Evolutionary conservation across 2,329 filamentous ascomycete genomes (phyloP).

Genomic region (Magnaporthales sp.): DNA sequence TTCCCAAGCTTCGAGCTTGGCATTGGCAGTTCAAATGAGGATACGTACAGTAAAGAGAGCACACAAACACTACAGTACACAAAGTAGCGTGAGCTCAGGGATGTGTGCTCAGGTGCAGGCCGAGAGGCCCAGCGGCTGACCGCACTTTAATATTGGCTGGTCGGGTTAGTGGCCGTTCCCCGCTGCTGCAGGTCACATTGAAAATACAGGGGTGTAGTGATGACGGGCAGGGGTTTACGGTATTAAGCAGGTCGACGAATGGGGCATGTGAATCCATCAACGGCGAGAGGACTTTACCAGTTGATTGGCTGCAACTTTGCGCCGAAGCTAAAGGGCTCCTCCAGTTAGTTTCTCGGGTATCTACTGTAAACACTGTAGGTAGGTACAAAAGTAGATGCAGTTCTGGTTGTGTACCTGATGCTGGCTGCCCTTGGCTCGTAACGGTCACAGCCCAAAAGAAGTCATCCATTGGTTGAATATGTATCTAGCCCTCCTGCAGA

Average conservation of each 20-base stretch:
- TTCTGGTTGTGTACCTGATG: background rate
- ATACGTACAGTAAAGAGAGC: no score
- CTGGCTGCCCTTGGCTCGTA: background rate
- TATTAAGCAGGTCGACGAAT: background rate
- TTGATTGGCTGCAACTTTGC: background rate
- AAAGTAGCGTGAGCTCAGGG: background rate
- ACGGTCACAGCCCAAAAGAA: background rate
- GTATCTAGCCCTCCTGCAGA: background rate
- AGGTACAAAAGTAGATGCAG: background rate
- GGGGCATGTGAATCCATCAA: background rate
- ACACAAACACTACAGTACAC: no score
- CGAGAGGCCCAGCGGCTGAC: conserved; percentile 33
- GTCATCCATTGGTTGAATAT: no score
- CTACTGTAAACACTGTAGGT: no score
- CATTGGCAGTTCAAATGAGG: background rate
- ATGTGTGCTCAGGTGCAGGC: background rate
- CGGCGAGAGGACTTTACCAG: background rate
- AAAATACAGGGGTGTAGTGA: background rate
- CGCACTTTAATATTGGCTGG: conserved; percentile 46
- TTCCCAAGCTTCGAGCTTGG: background rate
- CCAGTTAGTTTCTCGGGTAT: no score
- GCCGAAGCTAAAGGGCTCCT: background rate
- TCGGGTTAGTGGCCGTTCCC: conserved; percentile 26
- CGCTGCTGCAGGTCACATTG: conserved; percentile 24
- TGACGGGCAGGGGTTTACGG: background rate